These are phyloP conservation scores for Macrocystidia cucumis DNA, from an alignment of 1,284 basidiomycete genomes.

Conservation along the genomic window DNA sequence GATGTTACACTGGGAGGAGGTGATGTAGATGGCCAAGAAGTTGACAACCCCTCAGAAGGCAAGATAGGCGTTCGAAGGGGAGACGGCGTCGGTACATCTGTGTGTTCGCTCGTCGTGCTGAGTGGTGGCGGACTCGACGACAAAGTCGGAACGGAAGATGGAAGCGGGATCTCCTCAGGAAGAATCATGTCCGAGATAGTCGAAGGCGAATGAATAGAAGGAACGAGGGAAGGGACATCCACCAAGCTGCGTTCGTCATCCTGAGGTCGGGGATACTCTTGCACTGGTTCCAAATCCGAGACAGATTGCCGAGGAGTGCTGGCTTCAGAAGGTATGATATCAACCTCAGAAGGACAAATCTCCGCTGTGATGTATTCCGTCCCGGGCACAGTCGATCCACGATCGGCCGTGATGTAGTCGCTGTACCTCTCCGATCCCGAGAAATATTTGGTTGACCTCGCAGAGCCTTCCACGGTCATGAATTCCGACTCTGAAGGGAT, in stretches of 20 bases:
- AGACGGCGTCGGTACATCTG: too few relatives aligned
- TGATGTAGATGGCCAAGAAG: too few relatives aligned
- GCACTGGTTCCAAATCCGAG: background rate
- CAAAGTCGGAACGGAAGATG: slow-evolving; percentile 7
- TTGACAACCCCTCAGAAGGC: too few relatives aligned
- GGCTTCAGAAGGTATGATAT: slow-evolving; percentile 28
- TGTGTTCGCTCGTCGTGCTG: slow-evolving; percentile 8
- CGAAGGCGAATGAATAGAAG: slow-evolving; percentile 21
- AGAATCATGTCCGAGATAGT: slow-evolving; percentile 15
- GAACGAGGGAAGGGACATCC: slow-evolving; percentile 17
- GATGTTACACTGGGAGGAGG: too few relatives aligned
- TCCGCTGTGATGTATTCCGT: slow-evolving; percentile 42
- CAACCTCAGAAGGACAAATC: slow-evolving; percentile 36
- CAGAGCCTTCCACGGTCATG: slow-evolving; percentile 38
- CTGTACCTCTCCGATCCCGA: slow-evolving; percentile 35
- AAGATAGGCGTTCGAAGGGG: too few relatives aligned
- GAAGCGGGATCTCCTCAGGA: slow-evolving; percentile 5
- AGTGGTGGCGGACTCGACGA: too few relatives aligned
- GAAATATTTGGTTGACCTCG: slow-evolving; percentile 45
- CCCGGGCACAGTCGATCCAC: slow-evolving; percentile 10
- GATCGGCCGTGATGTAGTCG: slow-evolving; percentile 38
- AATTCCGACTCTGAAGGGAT: slow-evolving; percentile 55
- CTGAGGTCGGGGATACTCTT: slow-evolving; percentile 9
- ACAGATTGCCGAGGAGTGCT: slow-evolving; percentile 31
- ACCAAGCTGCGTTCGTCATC: background rate